Evolutionary conservation across 352 stramenopile genomes (phyloP).

Genomic region (Phytophthora sansomeana): DNA sequence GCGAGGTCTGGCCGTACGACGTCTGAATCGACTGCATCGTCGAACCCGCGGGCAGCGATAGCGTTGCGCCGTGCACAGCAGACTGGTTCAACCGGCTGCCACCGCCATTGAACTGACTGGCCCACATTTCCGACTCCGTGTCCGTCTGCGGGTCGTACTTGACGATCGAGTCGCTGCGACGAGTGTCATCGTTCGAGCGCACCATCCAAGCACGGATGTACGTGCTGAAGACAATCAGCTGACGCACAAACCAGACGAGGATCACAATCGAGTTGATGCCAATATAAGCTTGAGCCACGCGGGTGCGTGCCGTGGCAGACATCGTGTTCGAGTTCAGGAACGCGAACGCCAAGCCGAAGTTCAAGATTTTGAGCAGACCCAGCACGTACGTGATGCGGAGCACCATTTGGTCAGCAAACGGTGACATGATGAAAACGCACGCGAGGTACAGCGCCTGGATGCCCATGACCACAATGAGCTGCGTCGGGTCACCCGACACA

Average conservation of each 20-base stretch:
- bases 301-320: slow-evolving; percentile 42
- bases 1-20: slow-evolving; percentile 15
- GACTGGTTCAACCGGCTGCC: slow-evolving; percentile 20
- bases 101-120: slow-evolving; percentile 42
- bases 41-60: slow-evolving; percentile 16
- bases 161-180: slow-evolving; percentile 27
- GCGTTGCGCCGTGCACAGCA: slow-evolving; percentile 17
- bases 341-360: slow-evolving; percentile 64
- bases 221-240: slow-evolving; percentile 65
- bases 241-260: slow-evolving; percentile 62
- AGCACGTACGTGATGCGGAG: slow-evolving; percentile 59
- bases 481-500: slow-evolving; percentile 61
- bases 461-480: slow-evolving; percentile 63
- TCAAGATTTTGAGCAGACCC: slow-evolving; percentile 62
- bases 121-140: slow-evolving; percentile 54
- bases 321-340: slow-evolving; percentile 65
- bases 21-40: slow-evolving; percentile 18
- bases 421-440: slow-evolving; percentile 51
- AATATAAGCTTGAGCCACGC: slow-evolving; percentile 64
- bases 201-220: slow-evolving; percentile 67
- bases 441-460: slow-evolving; percentile 64
- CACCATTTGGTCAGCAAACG: slow-evolving; percentile 49
- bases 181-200: slow-evolving; percentile 44
- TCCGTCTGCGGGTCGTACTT: slow-evolving; percentile 50
- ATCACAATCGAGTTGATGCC: slow-evolving; percentile 72